These are phyloP conservation scores for Claviceps sp. DNA, from an alignment of 2,329 filamentous ascomycete species.

Conservation along the genomic window DNA sequence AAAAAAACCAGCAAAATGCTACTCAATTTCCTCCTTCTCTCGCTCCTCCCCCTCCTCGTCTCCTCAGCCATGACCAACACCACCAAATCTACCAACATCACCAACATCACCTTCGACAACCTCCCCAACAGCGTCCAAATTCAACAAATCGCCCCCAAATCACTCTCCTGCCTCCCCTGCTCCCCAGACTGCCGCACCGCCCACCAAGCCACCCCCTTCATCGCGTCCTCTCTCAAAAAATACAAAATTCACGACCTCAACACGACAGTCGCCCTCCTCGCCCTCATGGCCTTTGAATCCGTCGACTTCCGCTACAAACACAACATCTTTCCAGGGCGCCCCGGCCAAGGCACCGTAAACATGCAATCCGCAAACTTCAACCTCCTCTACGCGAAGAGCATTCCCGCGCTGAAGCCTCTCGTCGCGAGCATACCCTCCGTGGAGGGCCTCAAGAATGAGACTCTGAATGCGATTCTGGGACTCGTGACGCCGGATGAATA, in stretches of 20 bases:
- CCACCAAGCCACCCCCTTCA: slow-evolving; percentile 41
- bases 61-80: not conserved
- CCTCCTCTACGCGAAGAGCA: slow-evolving; percentile 30
- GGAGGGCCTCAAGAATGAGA: not conserved
- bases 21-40: slow-evolving; percentile 10
- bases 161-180: slow-evolving; percentile 36
- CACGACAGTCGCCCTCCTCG: slow-evolving; percentile 56
- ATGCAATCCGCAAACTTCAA: slow-evolving; percentile 36
- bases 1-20: slow-evolving; percentile 12
- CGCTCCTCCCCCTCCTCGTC: not conserved
- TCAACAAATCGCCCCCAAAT: slow-evolving; percentile 41
- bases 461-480: slow-evolving; percentile 27
- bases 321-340: slow-evolving; percentile 42
- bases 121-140: slow-evolving; percentile 14
- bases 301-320: slow-evolving; percentile 56
- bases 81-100: slow-evolving; percentile 20
- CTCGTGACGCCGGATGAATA: slow-evolving; percentile 34
- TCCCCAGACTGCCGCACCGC: slow-evolving; percentile 52
- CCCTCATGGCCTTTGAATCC: slow-evolving; percentile 60
- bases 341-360: slow-evolving; percentile 58
- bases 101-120: too few species aligned
- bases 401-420: slow-evolving; percentile 24
- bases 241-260: slow-evolving; percentile 41
- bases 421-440: slow-evolving; percentile 15
- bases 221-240: slow-evolving; percentile 41